Percentiles rank a stretch among this genome's conserved stretches.
Conservation (phyloP, 768 basidiomycete genomes). For the Kwoniella newhampshirensis region DNA sequence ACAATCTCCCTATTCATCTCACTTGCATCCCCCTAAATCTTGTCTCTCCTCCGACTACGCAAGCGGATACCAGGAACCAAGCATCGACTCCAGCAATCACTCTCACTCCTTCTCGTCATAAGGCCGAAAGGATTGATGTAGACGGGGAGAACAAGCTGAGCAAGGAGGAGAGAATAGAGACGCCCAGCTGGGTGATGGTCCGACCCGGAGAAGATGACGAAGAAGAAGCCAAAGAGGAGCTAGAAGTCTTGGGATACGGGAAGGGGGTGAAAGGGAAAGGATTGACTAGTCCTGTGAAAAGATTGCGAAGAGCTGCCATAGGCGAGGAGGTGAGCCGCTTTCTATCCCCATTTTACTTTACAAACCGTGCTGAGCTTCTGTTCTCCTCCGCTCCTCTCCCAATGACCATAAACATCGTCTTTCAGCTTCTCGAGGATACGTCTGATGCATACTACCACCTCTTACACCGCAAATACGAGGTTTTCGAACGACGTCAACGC, state of each 20-base stretch:
- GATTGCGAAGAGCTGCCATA: constrained; percentile 55
- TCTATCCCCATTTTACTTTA: too few species aligned
- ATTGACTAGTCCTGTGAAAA: constrained; percentile 58
- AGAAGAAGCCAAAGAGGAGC: constrained; percentile 31
- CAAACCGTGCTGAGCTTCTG: too few species aligned
- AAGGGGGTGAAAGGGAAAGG: not conserved
- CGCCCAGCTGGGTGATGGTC: constrained; percentile 57
- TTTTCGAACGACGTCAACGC: constrained; percentile 79
- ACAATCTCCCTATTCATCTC: constrained; percentile 65
- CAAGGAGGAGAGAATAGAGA: constrained; percentile 70
- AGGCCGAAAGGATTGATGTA: constrained; percentile 31
- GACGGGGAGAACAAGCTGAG: constrained; percentile 66
- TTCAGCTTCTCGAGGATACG: constrained; percentile 66
- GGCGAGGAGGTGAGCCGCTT: constrained; percentile 74
- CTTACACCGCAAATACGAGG: constrained; percentile 81
- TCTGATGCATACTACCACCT: constrained; percentile 78
- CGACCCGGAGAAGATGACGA: constrained; percentile 27
- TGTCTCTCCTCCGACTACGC: constrained; percentile 38
- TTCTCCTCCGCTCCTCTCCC: not conserved
- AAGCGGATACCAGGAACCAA: not conserved
- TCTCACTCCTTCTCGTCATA: constrained; percentile 58
- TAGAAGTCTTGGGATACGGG: constrained; percentile 1
- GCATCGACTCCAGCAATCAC: constrained; percentile 54
- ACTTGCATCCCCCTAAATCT: constrained; percentile 68
- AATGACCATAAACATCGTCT: too few species aligned